Conservation (phyloP, 176 grass and related monocot genomes). For the Echinochloa phyllopogon region DNA sequence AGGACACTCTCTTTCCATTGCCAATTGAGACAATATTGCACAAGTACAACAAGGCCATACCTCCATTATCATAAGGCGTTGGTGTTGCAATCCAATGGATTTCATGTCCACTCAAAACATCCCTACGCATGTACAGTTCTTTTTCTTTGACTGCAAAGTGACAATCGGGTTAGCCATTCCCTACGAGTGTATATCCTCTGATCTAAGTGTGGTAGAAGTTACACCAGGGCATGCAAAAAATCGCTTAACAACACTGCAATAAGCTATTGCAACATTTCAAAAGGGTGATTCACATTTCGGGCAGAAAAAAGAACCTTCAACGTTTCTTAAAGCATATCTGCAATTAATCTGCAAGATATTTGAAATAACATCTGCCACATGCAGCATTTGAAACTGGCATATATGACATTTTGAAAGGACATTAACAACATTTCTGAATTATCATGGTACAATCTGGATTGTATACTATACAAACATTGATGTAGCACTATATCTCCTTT, state of each 20-base stretch:
- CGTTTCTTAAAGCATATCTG: background rate
- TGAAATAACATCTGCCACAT: background rate
- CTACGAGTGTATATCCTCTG: background rate
- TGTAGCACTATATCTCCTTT: background rate
- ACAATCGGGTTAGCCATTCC: background rate
- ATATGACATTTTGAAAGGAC: background rate
- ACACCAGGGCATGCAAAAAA: slow-evolving; percentile 1
- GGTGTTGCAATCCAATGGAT: too few relatives aligned
- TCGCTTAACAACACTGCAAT: background rate
- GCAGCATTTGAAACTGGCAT: slow-evolving; percentile 13
- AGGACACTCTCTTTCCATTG: too few relatives aligned
- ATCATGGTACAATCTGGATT: background rate
- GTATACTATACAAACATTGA: background rate
- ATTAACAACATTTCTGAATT: background rate
- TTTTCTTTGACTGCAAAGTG: slow-evolving; percentile 12
- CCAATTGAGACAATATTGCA: too few relatives aligned
- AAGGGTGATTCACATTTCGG: background rate
- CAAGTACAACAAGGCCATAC: too few relatives aligned
- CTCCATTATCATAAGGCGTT: too few relatives aligned
- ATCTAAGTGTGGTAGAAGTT: slow-evolving; percentile 23
- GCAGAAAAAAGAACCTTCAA: background rate
- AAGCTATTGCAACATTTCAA: slow-evolving; percentile 5
- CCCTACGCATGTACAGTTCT: background rate
- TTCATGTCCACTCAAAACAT: too few relatives aligned
- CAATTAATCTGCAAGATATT: background rate